Percentiles rank a stretch among this genome's conserved stretches.
phyloP scores from a whole-genome alignment of 1,284 basidiomycete species.

The Cutaneotrichosporon sp. region DNA sequence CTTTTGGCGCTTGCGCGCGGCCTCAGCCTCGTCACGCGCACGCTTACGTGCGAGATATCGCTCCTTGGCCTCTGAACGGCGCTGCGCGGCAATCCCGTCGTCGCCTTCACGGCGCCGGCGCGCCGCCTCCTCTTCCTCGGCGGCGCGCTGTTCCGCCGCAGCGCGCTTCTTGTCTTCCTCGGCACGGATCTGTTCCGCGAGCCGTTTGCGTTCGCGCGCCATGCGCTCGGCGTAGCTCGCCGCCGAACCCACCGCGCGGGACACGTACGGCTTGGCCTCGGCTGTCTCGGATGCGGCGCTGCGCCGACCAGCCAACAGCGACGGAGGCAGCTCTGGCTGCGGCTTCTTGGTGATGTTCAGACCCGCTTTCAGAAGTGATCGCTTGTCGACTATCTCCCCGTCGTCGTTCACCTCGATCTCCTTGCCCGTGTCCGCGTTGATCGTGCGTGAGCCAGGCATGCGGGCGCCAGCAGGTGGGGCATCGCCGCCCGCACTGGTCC shows the following conservation, averaged over 20 bases:
- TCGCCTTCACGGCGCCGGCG: constrained; percentile 49
- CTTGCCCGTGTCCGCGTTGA: constrained; percentile 59
- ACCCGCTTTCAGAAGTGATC: constrained; percentile 83
- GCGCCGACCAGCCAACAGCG: constrained; percentile 22
- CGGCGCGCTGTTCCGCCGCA: constrained; percentile 55
- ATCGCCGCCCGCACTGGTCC: neutral
- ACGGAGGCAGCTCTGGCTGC: constrained; percentile 24
- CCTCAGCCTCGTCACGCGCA: constrained; percentile 58
- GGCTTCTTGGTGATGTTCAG: constrained; percentile 65
- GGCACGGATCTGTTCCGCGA: constrained; percentile 66
- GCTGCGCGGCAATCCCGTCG: constrained; percentile 57
- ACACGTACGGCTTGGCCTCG: constrained; percentile 42
- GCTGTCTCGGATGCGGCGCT: constrained; percentile 53
- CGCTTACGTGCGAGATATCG: constrained; percentile 75
- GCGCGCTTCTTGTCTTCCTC: constrained; percentile 56
- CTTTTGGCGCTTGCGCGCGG: constrained; percentile 22
- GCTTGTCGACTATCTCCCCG: constrained; percentile 93
- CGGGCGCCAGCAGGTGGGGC: too few relatives aligned
- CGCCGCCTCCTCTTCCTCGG: constrained; percentile 48
- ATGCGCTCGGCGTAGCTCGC: constrained; percentile 74
- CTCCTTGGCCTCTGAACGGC: constrained; percentile 66
- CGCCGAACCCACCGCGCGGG: constrained; percentile 69
- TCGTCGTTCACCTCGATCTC: constrained; percentile 96
- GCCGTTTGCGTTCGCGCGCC: constrained; percentile 66
- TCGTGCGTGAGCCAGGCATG: constrained; percentile 12